Percentiles rank a stretch among this genome's conserved stretches.
Evolutionary conservation across 1,139 yeast genomes (phyloP).

Genomic region (Scheffersomyces titani): DNA sequence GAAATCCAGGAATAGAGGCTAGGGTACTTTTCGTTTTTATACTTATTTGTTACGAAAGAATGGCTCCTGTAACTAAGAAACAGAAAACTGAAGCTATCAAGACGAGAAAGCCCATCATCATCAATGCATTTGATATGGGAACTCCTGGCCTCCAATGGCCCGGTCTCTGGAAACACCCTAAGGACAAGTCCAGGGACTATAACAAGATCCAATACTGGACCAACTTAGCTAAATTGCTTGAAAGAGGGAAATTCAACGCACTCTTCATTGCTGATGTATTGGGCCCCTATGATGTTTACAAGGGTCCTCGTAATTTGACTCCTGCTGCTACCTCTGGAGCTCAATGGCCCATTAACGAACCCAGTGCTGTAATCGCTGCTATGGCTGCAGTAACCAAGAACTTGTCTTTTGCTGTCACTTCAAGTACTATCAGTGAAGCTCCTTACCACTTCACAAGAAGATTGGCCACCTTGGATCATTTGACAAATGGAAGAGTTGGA

Average conservation of each 20-base stretch:
- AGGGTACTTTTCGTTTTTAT: background rate
- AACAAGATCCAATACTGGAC: conserved; percentile 48
- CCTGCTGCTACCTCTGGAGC: conserved; percentile 44
- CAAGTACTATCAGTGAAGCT: conserved; percentile 45
- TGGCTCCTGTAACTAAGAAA: background rate
- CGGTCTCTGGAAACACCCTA: conserved; percentile 43
- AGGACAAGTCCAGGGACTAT: conserved; percentile 35
- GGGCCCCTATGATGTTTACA: conserved; percentile 45
- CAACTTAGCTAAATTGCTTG: conserved; percentile 43
- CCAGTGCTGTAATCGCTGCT: conserved; percentile 39
- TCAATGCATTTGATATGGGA: conserved; percentile 45
- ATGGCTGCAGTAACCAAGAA: conserved; percentile 45
- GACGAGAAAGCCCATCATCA: conserved; percentile 21
- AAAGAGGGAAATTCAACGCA: conserved; percentile 46
- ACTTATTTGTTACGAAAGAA: background rate
- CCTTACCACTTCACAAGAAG: conserved; percentile 48
- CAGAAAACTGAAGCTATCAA: background rate
- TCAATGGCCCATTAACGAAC: conserved; percentile 45
- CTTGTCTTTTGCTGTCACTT: conserved; percentile 42
- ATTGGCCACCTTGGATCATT: conserved; percentile 43
- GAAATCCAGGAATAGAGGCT: background rate
- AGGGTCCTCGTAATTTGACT: conserved; percentile 35
- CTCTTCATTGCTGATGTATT: conserved; percentile 50
- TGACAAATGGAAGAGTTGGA: conserved; percentile 46
- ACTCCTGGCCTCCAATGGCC: conserved; percentile 40